Percentiles rank a stretch among this genome's conserved stretches.
Conservation (phyloP, 371 early-diverging fungal genomes). For the Syncephalastrum sp. region DNA sequence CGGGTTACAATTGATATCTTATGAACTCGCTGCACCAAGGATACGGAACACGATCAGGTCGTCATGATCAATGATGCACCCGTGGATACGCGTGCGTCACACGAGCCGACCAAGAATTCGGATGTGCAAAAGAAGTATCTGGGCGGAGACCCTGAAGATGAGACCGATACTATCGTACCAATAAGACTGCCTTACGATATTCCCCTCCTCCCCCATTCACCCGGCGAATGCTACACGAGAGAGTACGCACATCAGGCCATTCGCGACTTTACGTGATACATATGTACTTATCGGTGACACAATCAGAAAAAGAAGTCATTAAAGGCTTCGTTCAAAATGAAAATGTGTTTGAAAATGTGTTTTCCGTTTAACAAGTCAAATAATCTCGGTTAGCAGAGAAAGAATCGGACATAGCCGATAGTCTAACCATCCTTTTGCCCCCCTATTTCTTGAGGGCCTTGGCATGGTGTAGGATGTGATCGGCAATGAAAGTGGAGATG, state of each 20-base stretch:
- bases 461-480: slow-evolving; percentile 79
- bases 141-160: not conserved
- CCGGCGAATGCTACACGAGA: slow-evolving; percentile 17
- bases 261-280: not conserved
- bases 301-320: not conserved
- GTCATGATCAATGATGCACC: too few species aligned
- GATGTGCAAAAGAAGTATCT: not conserved
- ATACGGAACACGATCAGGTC: too few species aligned
- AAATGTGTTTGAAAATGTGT: not conserved
- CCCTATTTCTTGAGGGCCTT: slow-evolving; percentile 49
- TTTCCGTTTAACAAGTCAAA: not conserved
- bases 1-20: not conserved
- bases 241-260: slow-evolving; percentile 13
- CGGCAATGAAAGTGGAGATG: slow-evolving; percentile 75
- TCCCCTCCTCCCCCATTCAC: slow-evolving; percentile 47
- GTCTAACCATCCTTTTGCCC: slow-evolving; percentile 79
- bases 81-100: too few species aligned
- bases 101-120: too few species aligned
- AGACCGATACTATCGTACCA: slow-evolving; percentile 26
- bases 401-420: slow-evolving; percentile 55
- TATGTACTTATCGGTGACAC: not conserved
- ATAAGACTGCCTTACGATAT: slow-evolving; percentile 62
- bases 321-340: not conserved
- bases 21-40: too few species aligned
- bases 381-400: too few species aligned